Conservation (phyloP, 1,284 basidiomycete species). For the Moesziomyces antarcticus region DNA sequence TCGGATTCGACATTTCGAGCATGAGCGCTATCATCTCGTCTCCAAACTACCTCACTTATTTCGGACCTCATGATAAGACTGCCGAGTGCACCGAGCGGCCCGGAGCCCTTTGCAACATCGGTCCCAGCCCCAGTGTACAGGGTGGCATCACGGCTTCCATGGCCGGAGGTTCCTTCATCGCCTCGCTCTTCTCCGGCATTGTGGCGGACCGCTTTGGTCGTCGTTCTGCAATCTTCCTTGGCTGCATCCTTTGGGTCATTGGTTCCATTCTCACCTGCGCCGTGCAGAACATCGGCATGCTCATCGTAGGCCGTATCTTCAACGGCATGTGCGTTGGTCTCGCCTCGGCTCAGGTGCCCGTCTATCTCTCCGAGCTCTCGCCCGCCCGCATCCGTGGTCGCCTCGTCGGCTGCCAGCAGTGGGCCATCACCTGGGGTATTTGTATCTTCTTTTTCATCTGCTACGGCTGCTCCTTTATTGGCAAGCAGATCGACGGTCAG, state of each 20-base stretch:
- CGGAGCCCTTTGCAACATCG: slow-evolving; percentile 24
- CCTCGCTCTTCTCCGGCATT: slow-evolving; percentile 44
- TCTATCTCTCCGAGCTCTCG: slow-evolving; percentile 44
- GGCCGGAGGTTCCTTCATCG: slow-evolving; percentile 49
- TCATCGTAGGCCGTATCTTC: slow-evolving; percentile 47
- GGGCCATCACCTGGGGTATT: slow-evolving; percentile 32
- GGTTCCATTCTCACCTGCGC: slow-evolving; percentile 47
- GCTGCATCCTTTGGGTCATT: slow-evolving; percentile 36
- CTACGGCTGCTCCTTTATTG: slow-evolving; percentile 8
- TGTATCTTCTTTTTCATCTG: slow-evolving; percentile 16
- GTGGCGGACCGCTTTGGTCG: slow-evolving; percentile 44
- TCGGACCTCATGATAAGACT: slow-evolving; percentile 8
- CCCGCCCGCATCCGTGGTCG: slow-evolving; percentile 36
- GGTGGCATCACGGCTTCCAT: slow-evolving; percentile 52
- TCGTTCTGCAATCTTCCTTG: slow-evolving; percentile 34
- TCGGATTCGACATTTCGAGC: slow-evolving; percentile 43
- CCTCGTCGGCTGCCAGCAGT: slow-evolving; percentile 31
- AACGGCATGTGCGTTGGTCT: slow-evolving; percentile 45
- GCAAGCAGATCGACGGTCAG: slow-evolving; percentile 12
- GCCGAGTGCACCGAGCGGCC: slow-evolving; percentile 20
- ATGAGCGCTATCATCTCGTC: slow-evolving; percentile 36
- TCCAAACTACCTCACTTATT: slow-evolving; percentile 42
- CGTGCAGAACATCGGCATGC: slow-evolving; percentile 41
- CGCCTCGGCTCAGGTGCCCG: slow-evolving; percentile 43
- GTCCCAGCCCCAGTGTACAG: slow-evolving; percentile 27